Conservation (phyloP, 441 rosid species). For the Pelargonium cotyledonis region DNA sequence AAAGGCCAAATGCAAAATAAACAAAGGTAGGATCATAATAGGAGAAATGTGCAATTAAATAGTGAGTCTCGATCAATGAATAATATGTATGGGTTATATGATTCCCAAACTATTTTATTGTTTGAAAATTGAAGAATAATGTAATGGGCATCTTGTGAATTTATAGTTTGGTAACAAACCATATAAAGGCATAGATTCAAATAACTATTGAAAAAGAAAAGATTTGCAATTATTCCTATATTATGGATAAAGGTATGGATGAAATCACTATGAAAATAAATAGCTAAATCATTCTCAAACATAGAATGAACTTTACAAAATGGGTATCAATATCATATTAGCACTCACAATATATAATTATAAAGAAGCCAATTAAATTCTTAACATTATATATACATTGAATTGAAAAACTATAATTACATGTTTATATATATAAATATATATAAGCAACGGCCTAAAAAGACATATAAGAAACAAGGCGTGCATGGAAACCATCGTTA, state of each 20-base stretch:
- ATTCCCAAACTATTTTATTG: too few relatives aligned
- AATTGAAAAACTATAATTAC: too few relatives aligned
- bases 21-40: not conserved
- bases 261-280: conserved; percentile 13
- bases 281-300: not conserved
- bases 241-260: conserved; percentile 14
- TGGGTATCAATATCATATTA: conserved; percentile 21
- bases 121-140: conserved; percentile 16
- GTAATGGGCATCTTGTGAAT: conserved; percentile 25
- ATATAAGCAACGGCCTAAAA: too few relatives aligned
- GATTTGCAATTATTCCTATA: conserved; percentile 26
- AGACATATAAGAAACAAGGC: too few relatives aligned
- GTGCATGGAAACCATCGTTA: too few relatives aligned
- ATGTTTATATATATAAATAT: too few relatives aligned
- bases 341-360: not conserved
- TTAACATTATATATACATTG: too few relatives aligned
- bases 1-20: conserved; percentile 16
- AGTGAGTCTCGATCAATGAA: too few relatives aligned
- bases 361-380: too few relatives aligned
- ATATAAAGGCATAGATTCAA: conserved; percentile 35
- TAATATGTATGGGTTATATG: too few relatives aligned
- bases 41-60: too few relatives aligned
- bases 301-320: conserved; percentile 19
- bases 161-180: conserved; percentile 17
- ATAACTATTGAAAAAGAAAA: not conserved